These are phyloP conservation scores for Beauveria sp. DNA, from an alignment of 2,329 filamentous ascomycete genomes.

Conservation along the genomic window DNA sequence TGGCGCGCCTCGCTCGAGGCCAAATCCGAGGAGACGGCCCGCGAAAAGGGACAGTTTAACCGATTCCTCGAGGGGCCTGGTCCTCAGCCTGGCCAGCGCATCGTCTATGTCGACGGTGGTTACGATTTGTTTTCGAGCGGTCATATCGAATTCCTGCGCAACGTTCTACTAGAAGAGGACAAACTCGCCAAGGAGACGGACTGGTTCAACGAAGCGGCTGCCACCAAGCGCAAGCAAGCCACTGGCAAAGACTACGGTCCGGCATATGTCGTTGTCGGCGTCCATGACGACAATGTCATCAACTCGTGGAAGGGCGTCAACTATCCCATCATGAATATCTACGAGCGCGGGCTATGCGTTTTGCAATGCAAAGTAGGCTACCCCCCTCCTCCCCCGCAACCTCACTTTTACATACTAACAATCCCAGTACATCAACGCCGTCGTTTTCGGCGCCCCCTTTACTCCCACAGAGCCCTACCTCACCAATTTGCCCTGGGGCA, in stretches of 20 bases:
- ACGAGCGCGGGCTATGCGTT: constrained; percentile 90
- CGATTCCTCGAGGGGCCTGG: constrained; percentile 64
- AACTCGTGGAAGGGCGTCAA: constrained; percentile 96
- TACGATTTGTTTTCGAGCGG: constrained; percentile 96
- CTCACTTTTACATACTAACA: constrained; percentile 15
- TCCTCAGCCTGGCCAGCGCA: constrained; percentile 67
- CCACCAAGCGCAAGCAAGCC: constrained; percentile 54
- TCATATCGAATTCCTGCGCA: constrained; percentile 87
- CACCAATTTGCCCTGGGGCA: constrained; percentile 62
- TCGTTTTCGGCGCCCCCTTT: constrained; percentile 87
- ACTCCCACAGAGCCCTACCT: constrained; percentile 76
- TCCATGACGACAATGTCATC: constrained; percentile 92
- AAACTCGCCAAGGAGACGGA: constrained; percentile 57
- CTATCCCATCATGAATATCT: constrained; percentile 99
- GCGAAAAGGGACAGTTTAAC: constrained; percentile 56
- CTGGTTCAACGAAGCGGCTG: constrained; percentile 65
- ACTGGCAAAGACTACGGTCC: constrained; percentile 67
- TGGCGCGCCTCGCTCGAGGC: constrained; percentile 56
- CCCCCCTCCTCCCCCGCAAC: neutral
- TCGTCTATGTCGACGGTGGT: constrained; percentile 93
- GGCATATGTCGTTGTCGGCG: constrained; percentile 81
- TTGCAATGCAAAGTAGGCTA: constrained; percentile 76
- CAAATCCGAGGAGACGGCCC: constrained; percentile 32
- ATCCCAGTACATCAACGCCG: constrained; percentile 70
- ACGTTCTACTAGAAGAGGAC: constrained; percentile 68